Evolutionary conservation across 2,329 filamentous ascomycete species (phyloP).

Genomic region (Lachnellula cervina): DNA sequence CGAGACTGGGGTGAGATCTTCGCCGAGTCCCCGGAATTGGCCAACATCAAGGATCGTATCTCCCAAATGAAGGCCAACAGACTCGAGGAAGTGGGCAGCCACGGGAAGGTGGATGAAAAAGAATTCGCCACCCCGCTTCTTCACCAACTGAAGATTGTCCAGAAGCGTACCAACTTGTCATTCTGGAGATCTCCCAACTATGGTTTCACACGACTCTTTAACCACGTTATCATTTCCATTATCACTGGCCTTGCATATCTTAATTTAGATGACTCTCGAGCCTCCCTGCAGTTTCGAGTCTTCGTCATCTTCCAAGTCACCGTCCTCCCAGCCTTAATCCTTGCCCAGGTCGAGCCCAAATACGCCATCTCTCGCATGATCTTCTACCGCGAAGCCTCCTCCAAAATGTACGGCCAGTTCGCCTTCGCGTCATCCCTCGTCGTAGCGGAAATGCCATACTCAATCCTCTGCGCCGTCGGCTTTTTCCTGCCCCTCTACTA

Average conservation of each 20-base stretch:
- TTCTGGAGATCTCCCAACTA: slow-evolving; percentile 89
- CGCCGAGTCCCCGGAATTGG: slow-evolving; percentile 53
- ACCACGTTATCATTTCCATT: slow-evolving; percentile 72
- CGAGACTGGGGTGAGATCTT: slow-evolving; percentile 61
- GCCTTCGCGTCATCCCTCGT: slow-evolving; percentile 75
- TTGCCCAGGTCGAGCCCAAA: slow-evolving; percentile 79
- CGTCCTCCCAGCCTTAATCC: slow-evolving; percentile 75
- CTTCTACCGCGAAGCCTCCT: slow-evolving; percentile 79
- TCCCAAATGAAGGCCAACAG: slow-evolving; percentile 49
- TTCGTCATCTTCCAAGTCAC: slow-evolving; percentile 91
- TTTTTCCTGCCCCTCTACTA: slow-evolving; percentile 86
- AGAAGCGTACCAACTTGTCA: slow-evolving; percentile 66
- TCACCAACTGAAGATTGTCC: slow-evolving; percentile 75
- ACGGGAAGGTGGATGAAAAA: slow-evolving; percentile 44
- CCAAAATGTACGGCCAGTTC: slow-evolving; percentile 79
- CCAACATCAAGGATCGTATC: slow-evolving; percentile 51
- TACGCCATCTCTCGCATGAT: slow-evolving; percentile 75
- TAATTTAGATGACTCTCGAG: slow-evolving; percentile 68
- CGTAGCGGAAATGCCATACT: slow-evolving; percentile 82
- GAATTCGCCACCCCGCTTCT: slow-evolving; percentile 78
- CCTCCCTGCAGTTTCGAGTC: slow-evolving; percentile 76
- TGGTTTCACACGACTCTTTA: slow-evolving; percentile 81
- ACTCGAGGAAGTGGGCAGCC: slow-evolving; percentile 38
- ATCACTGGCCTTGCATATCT: slow-evolving; percentile 77
- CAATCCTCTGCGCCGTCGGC: slow-evolving; percentile 68